phyloP scores from a whole-genome alignment of 345 rosid genomes.

The Populus tremula region DNA sequence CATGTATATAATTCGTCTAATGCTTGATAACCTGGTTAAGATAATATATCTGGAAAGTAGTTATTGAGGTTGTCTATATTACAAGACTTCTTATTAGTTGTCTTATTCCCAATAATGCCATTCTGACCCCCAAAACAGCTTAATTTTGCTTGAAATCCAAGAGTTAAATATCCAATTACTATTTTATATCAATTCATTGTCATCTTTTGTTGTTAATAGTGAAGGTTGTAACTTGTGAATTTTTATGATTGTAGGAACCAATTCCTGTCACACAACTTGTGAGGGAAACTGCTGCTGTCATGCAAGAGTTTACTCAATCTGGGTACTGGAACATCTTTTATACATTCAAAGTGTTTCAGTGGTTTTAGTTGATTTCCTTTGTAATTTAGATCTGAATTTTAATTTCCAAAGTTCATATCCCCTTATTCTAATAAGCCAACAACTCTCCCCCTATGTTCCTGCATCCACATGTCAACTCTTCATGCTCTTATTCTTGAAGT shows the following conservation, averaged over 20 bases:
- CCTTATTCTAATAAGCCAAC: neutral
- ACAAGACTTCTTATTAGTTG: neutral
- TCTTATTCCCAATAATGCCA: neutral
- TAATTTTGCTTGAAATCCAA: neutral
- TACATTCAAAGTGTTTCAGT: neutral
- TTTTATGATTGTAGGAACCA: slow-evolving; percentile 57
- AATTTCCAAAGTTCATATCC: neutral
- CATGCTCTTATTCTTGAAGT: neutral
- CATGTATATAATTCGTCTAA: neutral
- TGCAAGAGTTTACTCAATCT: slow-evolving; percentile 98
- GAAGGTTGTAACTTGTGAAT: neutral
- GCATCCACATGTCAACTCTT: neutral
- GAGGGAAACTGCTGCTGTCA: slow-evolving; percentile 95
- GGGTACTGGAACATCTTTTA: slow-evolving; percentile 47
- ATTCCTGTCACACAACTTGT: slow-evolving; percentile 98
- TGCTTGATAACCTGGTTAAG: neutral
- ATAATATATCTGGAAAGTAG: neutral
- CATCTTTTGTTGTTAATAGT: neutral
- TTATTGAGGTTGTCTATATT: neutral
- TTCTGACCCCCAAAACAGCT: neutral
- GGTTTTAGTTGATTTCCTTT: neutral
- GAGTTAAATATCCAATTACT: neutral
- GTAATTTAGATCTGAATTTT: neutral
- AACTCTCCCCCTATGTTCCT: neutral
- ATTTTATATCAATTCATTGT: neutral